phyloP scores from a whole-genome alignment of 257 asterid species.

The Schizonepeta tenuifolia region DNA sequence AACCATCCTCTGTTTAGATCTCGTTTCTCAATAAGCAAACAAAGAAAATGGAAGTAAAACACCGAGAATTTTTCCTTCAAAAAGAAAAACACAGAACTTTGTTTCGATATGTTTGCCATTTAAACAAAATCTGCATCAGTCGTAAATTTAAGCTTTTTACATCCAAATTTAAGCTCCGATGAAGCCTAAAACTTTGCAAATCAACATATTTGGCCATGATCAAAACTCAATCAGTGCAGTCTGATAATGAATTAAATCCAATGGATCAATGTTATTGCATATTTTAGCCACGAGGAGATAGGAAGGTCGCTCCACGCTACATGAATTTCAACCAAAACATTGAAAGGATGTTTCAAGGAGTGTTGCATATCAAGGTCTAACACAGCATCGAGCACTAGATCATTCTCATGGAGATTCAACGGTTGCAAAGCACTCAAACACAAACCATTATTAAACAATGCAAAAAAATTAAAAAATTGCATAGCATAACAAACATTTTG shows the following conservation, averaged over 20 bases:
- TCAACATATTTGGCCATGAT: neutral
- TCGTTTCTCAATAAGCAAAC: neutral
- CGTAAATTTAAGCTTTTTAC: too few relatives aligned
- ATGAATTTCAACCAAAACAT: neutral
- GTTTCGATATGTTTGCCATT: neutral
- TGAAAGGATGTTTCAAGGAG: conserved; percentile 21
- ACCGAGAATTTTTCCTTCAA: too few relatives aligned
- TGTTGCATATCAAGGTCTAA: conserved; percentile 10
- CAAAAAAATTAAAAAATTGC: neutral
- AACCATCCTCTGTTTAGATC: neutral
- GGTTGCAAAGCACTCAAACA: neutral
- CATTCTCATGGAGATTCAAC: neutral
- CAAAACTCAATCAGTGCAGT: neutral
- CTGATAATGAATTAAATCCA: conserved; percentile 10
- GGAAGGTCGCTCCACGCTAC: neutral
- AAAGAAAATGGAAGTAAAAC: neutral
- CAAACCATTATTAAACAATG: conserved; percentile 2
- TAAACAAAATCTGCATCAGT: neutral
- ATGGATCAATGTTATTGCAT: neutral
- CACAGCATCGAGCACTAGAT: neutral
- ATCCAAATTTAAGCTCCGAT: neutral
- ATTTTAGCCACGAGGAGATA: conserved; percentile 24
- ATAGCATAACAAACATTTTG: neutral
- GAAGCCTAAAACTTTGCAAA: neutral
- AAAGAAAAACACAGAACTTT: neutral